Percentiles rank a stretch among this genome's conserved stretches.
These are phyloP conservation scores for Kalanchoe fedtschenkoi DNA, from an alignment of 164 flowering plant species.

Conservation along the genomic window DNA sequence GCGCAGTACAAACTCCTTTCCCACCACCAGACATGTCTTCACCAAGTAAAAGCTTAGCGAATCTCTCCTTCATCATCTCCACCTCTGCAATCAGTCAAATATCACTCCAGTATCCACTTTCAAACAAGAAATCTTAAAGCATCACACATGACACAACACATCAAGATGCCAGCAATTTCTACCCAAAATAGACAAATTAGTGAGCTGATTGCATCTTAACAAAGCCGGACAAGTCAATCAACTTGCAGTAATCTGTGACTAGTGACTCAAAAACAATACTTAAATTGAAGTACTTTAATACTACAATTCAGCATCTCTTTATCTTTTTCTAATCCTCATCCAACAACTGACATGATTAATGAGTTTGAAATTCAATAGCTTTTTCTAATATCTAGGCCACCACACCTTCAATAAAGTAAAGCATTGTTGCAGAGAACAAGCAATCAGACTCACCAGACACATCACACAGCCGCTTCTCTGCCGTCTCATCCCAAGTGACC, in stretches of 20 bases:
- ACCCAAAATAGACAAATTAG: no score
- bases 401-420: background rate
- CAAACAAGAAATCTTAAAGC: background rate
- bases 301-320: background rate
- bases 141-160: no score
- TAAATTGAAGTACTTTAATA: background rate
- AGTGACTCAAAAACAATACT: no score
- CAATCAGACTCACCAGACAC: conserved; percentile 33
- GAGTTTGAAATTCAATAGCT: background rate
- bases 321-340: background rate
- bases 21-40: conserved; percentile 85
- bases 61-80: conserved; percentile 71
- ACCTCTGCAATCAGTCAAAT: conserved; percentile 22
- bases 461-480: conserved; percentile 24
- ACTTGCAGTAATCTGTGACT: background rate
- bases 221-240: background rate
- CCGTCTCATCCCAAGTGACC: conserved; percentile 32
- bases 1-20: conserved; percentile 71
- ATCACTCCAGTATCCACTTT: background rate
- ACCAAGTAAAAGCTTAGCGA: conserved; percentile 60
- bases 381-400: no score
- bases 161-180: no score
- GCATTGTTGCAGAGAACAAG: no score
- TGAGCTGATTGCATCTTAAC: no score
- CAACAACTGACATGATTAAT: background rate